Evolutionary conservation across 805 yeast genomes (phyloP), one percentile per base, ranked within the genome.

Genomic region (Hanseniaspora lachancei): DNA sequence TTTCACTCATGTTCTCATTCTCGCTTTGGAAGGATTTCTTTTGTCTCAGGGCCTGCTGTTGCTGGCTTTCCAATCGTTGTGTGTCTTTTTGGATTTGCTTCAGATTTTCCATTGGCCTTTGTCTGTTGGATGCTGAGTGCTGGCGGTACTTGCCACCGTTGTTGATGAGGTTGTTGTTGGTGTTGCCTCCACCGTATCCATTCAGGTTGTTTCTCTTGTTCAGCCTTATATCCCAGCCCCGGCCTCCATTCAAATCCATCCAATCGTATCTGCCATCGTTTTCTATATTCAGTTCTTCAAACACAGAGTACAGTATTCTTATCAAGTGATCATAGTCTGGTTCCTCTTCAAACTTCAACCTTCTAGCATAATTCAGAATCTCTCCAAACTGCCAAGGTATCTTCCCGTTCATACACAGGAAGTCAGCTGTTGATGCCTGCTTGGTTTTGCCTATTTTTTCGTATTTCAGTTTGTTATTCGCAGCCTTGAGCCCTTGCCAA

Each of bases 401-500:
- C 24, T 80, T 81, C 50, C 75, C 76, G 62, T 86, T 77, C 57
- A 73, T 64, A 24, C 57, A 54, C 56, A 82, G 68, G 49, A 81
- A 82, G 47, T 72, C 74, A 9, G 85, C 79, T 15, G 81, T 77
- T 1, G 89, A 80, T 16, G 82, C 75, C 64, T 83, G 82, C 67
- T 86, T 86, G 63, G 84, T 84, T 60, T 84, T 84, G 32, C 93
- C 93, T 67, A 86, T 86, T 65, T 84, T 85, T 67, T 86, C 93
- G 66, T 85, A 85, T 67, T 85, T 85, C 60, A 80, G 77, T 66
- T 86, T 85, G 67, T 85, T 85, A n/a, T 87, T 84, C 58, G 88
- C 88, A 1, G 91, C 93, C 68, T 84, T 85, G 58, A 85, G 71
- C n/a, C 95, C 95, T 70, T 85, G 95, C 95, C 95, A 85, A 47